Evolutionary conservation across 2,329 filamentous ascomycete genomes (phyloP), one percentile per base, ranked within the genome.

Genomic region (Emericellopsis atlantica): DNA sequence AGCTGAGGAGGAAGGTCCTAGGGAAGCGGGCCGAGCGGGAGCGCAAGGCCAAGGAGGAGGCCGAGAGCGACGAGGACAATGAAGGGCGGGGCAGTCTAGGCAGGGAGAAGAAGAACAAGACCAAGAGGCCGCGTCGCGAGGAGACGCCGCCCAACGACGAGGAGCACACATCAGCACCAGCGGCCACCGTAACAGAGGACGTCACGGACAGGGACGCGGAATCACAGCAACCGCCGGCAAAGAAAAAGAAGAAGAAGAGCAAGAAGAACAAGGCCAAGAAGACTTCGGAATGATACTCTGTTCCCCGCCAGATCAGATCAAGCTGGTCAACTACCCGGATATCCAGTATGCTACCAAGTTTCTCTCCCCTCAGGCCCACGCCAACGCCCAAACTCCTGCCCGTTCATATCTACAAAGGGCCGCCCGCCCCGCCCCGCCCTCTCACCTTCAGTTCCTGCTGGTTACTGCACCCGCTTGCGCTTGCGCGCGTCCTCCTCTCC

Each of bases 401-500:
- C 12, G 26, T 29, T 6, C 4, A 29, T 29, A 29, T 29, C 4
- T 29, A 29, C 26, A 29, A 12, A 29, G 26, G 6, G 9, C 26
- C 26, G 9, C 3, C 26, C 26, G 12, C 26, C 26, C 26, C n/a
- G n/a, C 6, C 26, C 6, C 12, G 26, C 9, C 6, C 12, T 9
- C 26, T 12, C 12, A 29, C 26, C 26, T 29, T 9, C n/a, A n/a
- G n/a, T n/a, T n/a, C 26, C 26, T 21, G 26, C 26, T 29, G 9
- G 3, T 29, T n/a, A 76, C 49, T 71, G 65, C 49, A 79, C 59
- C 41, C 77, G 67, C 57, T 80, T 80, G 43, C 77, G 66, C 55
- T 81, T 81, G 36, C 74, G 64, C 48, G 76, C 74, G 10, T 76
- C 72, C 18, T 78, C 72, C 3, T 29, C 26, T 3, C 26, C 26